Conservation (phyloP, 192 early-diverging fungal species). For the Linnemannia schmuckeri region DNA sequence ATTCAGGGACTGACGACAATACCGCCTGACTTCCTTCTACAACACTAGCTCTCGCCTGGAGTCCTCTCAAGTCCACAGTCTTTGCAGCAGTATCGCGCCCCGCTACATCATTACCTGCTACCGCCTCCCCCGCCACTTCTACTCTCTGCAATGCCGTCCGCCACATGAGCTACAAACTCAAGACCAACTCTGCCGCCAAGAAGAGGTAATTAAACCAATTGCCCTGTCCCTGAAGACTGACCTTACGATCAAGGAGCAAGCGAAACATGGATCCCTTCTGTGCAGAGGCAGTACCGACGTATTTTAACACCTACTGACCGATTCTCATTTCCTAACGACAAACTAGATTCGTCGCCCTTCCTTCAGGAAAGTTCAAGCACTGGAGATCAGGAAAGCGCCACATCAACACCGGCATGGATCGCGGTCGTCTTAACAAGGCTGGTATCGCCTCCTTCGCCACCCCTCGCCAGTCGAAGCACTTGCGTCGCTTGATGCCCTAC, state of each 20-base stretch:
- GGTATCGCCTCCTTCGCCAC: conserved; percentile 43
- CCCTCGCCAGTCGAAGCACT: conserved; percentile 46
- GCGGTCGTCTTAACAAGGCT: conserved; percentile 53
- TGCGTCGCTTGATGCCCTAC: conserved; percentile 57
- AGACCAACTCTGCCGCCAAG: conserved; percentile 56
- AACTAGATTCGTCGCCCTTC: conserved; percentile 50
- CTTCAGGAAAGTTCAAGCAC: conserved; percentile 58
- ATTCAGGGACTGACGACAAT: too few relatives aligned
- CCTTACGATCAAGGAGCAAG: not conserved
- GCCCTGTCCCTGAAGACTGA: not conserved
- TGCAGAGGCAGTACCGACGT: not conserved
- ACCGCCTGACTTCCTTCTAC: not conserved
- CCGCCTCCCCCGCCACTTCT: conserved; percentile 36
- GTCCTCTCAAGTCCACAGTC: conserved; percentile 44
- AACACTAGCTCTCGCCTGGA: conserved; percentile 51
- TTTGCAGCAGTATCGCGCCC: conserved; percentile 36
- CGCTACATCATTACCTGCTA: conserved; percentile 28
- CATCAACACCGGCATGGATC: conserved; percentile 58
- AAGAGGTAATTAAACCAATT: conserved; percentile 33
- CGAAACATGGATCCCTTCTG: too few relatives aligned
- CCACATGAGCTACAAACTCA: conserved; percentile 55
- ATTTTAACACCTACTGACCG: not conserved
- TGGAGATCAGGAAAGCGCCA: conserved; percentile 60
- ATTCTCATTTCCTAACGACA: not conserved
- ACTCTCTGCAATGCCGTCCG: conserved; percentile 52